These are phyloP conservation scores for Mycena sp. DNA, from an alignment of 1,284 basidiomycete species.

Conservation along the genomic window DNA sequence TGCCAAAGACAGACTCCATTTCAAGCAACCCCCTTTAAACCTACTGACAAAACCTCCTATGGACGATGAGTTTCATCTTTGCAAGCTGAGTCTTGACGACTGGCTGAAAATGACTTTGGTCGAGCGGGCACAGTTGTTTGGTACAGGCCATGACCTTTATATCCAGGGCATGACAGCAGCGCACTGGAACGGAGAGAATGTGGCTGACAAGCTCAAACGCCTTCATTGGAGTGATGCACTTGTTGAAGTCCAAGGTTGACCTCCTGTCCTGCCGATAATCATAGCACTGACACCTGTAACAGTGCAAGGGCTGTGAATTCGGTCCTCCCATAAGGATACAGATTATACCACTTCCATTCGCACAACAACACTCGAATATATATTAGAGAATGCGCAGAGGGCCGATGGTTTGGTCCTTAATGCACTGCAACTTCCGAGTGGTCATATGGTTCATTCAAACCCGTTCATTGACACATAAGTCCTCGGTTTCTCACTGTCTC, in stretches of 20 bases:
- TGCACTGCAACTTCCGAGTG: background rate
- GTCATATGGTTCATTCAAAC: background rate
- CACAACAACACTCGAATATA: background rate
- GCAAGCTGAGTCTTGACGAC: background rate
- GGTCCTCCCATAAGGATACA: background rate
- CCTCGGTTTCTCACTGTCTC: background rate
- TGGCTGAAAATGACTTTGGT: background rate
- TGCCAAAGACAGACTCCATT: no score
- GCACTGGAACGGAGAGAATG: background rate
- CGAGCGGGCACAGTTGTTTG: background rate
- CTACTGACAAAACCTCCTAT: background rate
- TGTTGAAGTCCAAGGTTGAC: background rate
- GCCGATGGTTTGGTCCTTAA: background rate
- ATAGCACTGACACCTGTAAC: background rate
- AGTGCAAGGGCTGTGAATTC: background rate
- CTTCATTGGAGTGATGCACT: background rate
- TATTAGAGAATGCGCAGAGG: background rate
- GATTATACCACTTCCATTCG: background rate
- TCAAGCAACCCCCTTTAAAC: no score
- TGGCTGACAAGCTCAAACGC: background rate
- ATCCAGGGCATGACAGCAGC: background rate
- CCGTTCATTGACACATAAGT: background rate
- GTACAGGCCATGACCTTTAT: background rate
- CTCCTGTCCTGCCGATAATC: background rate
- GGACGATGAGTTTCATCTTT: background rate